These are phyloP conservation scores for Agrostemma githago DNA, from an alignment of 148 eudicot genomes.

Conservation along the genomic window DNA sequence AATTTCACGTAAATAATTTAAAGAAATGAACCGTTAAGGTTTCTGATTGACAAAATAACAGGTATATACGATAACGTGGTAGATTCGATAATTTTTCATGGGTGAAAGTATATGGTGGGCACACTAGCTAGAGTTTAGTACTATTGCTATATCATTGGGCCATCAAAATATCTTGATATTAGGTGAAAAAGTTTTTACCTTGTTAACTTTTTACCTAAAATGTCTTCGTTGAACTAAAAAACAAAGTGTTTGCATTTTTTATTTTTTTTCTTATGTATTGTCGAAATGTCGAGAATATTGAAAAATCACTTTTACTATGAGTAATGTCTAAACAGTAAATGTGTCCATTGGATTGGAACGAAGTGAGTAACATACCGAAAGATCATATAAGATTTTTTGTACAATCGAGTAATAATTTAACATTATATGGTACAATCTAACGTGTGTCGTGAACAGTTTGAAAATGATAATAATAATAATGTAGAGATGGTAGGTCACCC, in stretches of 20 bases:
- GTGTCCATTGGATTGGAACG: too few relatives aligned
- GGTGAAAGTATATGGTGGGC: conserved; percentile 28
- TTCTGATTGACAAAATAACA: too few relatives aligned
- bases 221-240: background rate
- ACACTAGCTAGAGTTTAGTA: conserved; percentile 24
- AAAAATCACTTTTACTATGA: too few relatives aligned
- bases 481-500: conserved; percentile 18
- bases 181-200: conserved; percentile 23
- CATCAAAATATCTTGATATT: conserved; percentile 23
- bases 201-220: background rate
- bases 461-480: conserved; percentile 5
- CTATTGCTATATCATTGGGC: conserved; percentile 13
- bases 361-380: too few relatives aligned
- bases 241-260: too few relatives aligned
- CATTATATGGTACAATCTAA: conserved; percentile 7
- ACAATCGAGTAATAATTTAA: background rate
- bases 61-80: too few relatives aligned
- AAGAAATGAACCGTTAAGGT: too few relatives aligned
- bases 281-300: too few relatives aligned
- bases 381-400: too few relatives aligned
- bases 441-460: background rate
- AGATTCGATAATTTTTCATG: background rate
- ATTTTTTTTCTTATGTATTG: too few relatives aligned
- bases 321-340: too few relatives aligned
- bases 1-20: too few relatives aligned